Evolutionary conservation across 139 green algal species (phyloP).

Genomic region (Spirogloea muscicola): DNA sequence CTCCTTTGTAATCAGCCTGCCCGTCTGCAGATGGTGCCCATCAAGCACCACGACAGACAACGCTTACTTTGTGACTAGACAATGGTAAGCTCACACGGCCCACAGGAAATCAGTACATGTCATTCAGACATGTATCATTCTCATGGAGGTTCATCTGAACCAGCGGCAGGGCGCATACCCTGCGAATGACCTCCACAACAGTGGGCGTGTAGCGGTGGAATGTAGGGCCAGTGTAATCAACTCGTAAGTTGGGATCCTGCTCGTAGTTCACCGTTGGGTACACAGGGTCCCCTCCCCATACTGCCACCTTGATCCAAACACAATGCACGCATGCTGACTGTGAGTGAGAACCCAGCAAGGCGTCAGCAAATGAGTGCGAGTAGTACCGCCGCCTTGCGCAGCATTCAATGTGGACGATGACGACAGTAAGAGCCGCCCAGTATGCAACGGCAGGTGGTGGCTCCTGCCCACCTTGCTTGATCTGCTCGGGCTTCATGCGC

Average conservation of each 20-base stretch:
- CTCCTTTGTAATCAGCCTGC: slow-evolving; percentile 9
- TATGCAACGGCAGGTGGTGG: no score
- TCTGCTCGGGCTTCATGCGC: slow-evolving; percentile 10
- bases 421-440: no score
- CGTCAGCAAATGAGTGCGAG: no score
- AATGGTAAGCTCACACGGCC: neutral
- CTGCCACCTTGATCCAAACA: no score
- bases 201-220: slow-evolving; percentile 1
- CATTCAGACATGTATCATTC: no score
- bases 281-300: slow-evolving; percentile 38
- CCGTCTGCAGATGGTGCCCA: neutral
- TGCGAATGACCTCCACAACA: no score
- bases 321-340: no score
- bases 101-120: no score
- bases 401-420: no score
- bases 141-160: no score
- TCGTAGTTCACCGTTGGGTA: slow-evolving; percentile 40
- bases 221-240: slow-evolving; percentile 31
- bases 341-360: no score
- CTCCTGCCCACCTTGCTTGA: slow-evolving; percentile 23
- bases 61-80: neutral
- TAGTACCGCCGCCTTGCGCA: no score
- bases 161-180: neutral
- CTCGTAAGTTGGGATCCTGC: slow-evolving; percentile 7
- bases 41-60: neutral